Percentiles rank a stretch among this genome's conserved stretches.
Evolutionary conservation across 768 basidiomycete species (phyloP).

Genomic region (Polyporus arcularius): DNA sequence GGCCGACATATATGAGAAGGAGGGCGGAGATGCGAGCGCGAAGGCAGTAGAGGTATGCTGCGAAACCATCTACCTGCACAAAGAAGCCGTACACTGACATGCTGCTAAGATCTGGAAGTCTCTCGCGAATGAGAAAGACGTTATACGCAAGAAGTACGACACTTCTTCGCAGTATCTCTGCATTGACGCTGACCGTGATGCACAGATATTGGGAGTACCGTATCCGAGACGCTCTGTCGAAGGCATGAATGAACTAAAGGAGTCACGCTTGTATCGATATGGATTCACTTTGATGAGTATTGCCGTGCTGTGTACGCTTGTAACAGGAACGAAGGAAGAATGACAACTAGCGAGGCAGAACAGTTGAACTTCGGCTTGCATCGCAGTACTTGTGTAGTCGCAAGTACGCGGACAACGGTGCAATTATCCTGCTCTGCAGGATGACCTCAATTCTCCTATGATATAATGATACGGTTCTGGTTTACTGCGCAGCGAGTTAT

Average conservation of each 20-base stretch:
- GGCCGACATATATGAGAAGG: constrained; percentile 71
- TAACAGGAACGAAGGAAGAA: too few relatives aligned
- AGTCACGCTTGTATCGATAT: too few relatives aligned
- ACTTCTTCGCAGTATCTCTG: neutral
- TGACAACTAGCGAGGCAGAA: too few relatives aligned
- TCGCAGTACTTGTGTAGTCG: too few relatives aligned
- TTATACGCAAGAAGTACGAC: constrained; percentile 70
- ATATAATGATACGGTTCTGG: too few relatives aligned
- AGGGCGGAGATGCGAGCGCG: constrained; percentile 47
- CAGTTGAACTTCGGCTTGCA: too few relatives aligned
- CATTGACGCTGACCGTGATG: neutral
- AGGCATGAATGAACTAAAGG: neutral
- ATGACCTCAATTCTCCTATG: too few relatives aligned
- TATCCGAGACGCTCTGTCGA: constrained; percentile 49
- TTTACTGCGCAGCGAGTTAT: too few relatives aligned
- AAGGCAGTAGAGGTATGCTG: constrained; percentile 38
- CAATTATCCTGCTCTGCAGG: too few relatives aligned
- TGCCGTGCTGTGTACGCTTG: too few relatives aligned
- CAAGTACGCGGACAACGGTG: too few relatives aligned
- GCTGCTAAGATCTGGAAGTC: constrained; percentile 65
- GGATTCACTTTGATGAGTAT: too few relatives aligned
- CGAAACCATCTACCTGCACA: neutral
- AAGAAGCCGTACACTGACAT: neutral
- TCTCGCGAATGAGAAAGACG: constrained; percentile 69
- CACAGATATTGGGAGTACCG: constrained; percentile 78